Base-by-base conservation (phyloP, 1,139 yeast species). In the Trichomonascaceae sp. region DNA sequence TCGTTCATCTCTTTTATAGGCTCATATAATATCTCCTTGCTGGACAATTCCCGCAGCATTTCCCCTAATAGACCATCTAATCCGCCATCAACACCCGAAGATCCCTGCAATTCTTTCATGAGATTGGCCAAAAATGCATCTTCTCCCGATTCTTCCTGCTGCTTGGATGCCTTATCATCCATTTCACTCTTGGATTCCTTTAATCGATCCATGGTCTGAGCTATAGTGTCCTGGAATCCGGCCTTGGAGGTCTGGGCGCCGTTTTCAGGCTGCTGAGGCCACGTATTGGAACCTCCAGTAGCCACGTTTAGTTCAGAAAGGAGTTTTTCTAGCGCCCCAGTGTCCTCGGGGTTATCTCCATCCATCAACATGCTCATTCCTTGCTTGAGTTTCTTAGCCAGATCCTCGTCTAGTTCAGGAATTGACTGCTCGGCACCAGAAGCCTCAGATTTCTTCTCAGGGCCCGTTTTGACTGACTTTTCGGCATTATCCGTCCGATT, bases 1-100 rank as follows among this genome's bases (percentile, higher is more conserved):
- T 76, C 73, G 59, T 85, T 82, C 69, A 91, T 77, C 58, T 89
- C 96, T 64, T 84, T 86, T 72, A 93, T 80, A 1, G 98, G 96
- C 61, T 87, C 96, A 66, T 88, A 91, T 50, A 93, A 76, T 32
- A 91, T 88, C 55, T 85, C 95, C 67, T 89, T 91, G 7, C 95
- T 84, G 18, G 95, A 82, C 69, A 93, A 78, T 67, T 89, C 95
- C 58, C 84, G 85, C 64, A 93, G 77, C 84, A 91, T 84, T 53
- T 87, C 90, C 27, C 81, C 79, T 59, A 91, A 75, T 47, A 91
- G 75, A 58, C 83, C 82, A 52, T 86, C 79, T 61, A 79, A 77
- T 7, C 69, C 74, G 8, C 70, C 77, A 15, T 63, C 70, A 38
- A 63, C 77, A 78, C 90, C 50, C 79, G 77, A 58, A 79, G 75